Base-by-base conservation (phyloP, 1,139 yeast species). In the Nakaseomyces glabratus region DNA sequence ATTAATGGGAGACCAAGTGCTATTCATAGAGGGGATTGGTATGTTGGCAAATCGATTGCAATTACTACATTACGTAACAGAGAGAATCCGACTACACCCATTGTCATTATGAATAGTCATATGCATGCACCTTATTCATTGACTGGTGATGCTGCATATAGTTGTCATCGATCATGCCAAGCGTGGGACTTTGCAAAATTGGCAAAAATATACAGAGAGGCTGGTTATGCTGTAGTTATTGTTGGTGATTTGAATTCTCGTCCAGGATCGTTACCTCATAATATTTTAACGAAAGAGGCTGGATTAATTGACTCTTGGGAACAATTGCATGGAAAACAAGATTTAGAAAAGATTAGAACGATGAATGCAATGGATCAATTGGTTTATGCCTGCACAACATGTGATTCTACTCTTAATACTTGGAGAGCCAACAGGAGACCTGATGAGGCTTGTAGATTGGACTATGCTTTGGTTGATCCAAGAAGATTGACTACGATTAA, bases 121-220 rank as follows among this genome's bases (percentile, higher is more conserved):
- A 80, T 93, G 90, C 99, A 90, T 61, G 98, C 99, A 1, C 98
- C 99, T 0, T 90, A 90, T 54, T 74, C 93, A 1, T 50, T 60
- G 21, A 62, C 65, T 1, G 97, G 97, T 1, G 95, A 85, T 58
- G 93, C 93, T 4, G 81, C 93, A 4, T 90, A 93, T 55, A 66
- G 77, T 3, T 82, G 95, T 46, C 97, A 90, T 55, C 65, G 98
- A 36, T 79, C 95, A 0, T 75, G 93, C 41, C 99, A 90, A 58
- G 97, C 97, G 0, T 90, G 97, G 97, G 96, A 88, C 55, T 73
- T 93, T 53, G 69, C 90, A 16, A 71, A 75, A 37, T 43, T 86
- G 34, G 76, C 82, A 1, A 67, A 68, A 20, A 58, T 78, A 34
- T 69, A 90, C 33, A 67, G 68, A 33, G 67, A 65, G 37, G 80